Evolutionary conservation across 148 eudicot genomes (phyloP).

Genomic region (Rhododendron molle): DNA sequence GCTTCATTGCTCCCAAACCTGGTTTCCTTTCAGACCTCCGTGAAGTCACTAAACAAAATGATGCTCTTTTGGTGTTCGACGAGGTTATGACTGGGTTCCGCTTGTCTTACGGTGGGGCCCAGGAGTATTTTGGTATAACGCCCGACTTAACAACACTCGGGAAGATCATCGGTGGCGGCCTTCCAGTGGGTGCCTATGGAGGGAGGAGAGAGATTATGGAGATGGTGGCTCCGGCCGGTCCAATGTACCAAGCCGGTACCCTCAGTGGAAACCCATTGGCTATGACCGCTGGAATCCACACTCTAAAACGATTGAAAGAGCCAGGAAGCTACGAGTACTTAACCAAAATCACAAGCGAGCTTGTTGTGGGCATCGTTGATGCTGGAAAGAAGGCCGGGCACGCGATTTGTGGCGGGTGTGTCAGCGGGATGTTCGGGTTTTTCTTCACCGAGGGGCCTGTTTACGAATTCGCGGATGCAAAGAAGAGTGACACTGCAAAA

Average conservation of each 20-base stretch:
- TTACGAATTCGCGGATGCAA: constrained; percentile 77
- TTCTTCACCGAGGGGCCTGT: constrained; percentile 93
- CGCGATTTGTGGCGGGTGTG: constrained; percentile 74
- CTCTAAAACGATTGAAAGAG: constrained; percentile 69
- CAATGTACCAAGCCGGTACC: constrained; percentile 95
- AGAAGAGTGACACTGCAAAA: constrained; percentile 69
- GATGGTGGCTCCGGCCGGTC: constrained; percentile 96
- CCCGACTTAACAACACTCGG: constrained; percentile 92
- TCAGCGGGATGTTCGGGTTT: constrained; percentile 89
- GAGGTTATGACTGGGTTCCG: constrained; percentile 99
- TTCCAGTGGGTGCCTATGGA: constrained; percentile 96
- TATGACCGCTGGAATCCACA: constrained; percentile 97
- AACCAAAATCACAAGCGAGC: constrained; percentile 61
- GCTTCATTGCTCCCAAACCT: constrained; percentile 71
- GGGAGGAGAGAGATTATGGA: constrained; percentile 98
- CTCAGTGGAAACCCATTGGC: constrained; percentile 97
- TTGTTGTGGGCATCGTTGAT: constrained; percentile 57
- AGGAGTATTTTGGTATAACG: constrained; percentile 76
- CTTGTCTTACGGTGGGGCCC: constrained; percentile 91
- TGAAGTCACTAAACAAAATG: constrained; percentile 60
- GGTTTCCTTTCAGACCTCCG: constrained; percentile 67
- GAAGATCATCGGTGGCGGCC: constrained; percentile 89
- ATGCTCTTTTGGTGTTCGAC: constrained; percentile 75
- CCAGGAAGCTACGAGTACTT: constrained; percentile 74
- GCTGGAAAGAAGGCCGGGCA: constrained; percentile 94